These are phyloP conservation scores for Erodium texanum DNA, from an alignment of 441 rosid species.

Conservation along the genomic window DNA sequence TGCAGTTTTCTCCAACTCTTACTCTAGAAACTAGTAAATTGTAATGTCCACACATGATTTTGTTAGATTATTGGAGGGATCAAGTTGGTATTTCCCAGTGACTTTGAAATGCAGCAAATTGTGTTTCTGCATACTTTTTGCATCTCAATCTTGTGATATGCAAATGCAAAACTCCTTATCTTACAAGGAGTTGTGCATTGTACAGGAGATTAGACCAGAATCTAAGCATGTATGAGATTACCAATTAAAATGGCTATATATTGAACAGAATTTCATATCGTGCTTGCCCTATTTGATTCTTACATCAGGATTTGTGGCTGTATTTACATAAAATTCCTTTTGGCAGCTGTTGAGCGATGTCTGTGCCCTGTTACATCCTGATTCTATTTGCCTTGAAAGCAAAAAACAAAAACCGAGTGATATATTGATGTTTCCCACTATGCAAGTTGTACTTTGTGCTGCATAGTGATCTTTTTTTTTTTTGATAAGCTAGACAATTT, in stretches of 20 bases:
- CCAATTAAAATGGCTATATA: not conserved
- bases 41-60: not conserved
- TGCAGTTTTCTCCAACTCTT: conserved; percentile 15
- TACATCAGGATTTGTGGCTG: not conserved
- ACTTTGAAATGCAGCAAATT: not conserved
- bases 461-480: not conserved
- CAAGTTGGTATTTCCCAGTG: not conserved
- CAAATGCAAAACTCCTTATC: not conserved
- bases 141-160: not conserved
- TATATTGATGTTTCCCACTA: not conserved
- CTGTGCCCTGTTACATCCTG: not conserved
- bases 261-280: not conserved
- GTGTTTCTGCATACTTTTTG: not conserved
- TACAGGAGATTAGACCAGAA: not conserved
- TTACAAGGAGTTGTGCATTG: not conserved
- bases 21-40: not conserved
- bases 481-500: too few species aligned
- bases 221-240: not conserved
- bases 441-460: not conserved
- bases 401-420: not conserved
- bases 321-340: too few species aligned
- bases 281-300: not conserved
- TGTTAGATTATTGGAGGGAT: not conserved
- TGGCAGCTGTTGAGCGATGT: not conserved
- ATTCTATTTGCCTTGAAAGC: not conserved